Base-by-base conservation (phyloP, 176 grass and related monocot genomes). In the Rhynchospora breviuscula region DNA sequence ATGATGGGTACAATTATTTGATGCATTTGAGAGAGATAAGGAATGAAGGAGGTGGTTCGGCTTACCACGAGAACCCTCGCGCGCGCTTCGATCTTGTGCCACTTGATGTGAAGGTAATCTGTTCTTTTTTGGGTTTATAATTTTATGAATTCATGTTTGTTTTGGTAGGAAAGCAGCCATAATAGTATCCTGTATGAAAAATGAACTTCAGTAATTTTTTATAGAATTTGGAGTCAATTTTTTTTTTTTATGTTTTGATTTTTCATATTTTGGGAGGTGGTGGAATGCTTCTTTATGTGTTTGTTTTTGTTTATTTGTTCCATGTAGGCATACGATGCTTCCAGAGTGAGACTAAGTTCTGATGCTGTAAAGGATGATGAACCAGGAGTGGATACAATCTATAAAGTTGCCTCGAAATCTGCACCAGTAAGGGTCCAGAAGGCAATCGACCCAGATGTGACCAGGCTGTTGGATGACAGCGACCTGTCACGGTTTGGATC, bases 1-100 rank as follows among this genome's bases (percentile, higher is more conserved):
- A 99, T 81, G 96, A 99, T 10, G 96, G 93, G 12, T 99, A 99
- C 86, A 99, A 99, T 60, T 99, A 99, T 81, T 88, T 99, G 23
- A 40, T 58, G 70, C 96, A 99, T 83, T 87, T 99, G 63, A 91
- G 96, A 31, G 96, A 99, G 88, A 94, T 95, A 71, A 94, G 88
- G 13, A 91, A 91, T 80, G 62, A 92, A 21, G 95, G 92, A 0
- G 90, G 66, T 18, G 92, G 95, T 0, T 81, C 92, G 7, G 88
- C 89, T 45, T 95, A 90, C 45, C 90, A 88, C 47, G 79, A 90
- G n/a, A 93, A 81, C 80, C 81, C 86, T 3, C 88, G 79, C 17
- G 46, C 85, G 6, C 87, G 86, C 19, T 86, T 91, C 0, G 90
- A 97, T 83, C 86, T 59, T 1, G 80, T 90, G 14, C 88, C 93